A percentile compares a stretch with the other conserved stretches of the same genome.
Conservation (phyloP, 305 asterid genomes). For the Fraxinus albicans region DNA sequence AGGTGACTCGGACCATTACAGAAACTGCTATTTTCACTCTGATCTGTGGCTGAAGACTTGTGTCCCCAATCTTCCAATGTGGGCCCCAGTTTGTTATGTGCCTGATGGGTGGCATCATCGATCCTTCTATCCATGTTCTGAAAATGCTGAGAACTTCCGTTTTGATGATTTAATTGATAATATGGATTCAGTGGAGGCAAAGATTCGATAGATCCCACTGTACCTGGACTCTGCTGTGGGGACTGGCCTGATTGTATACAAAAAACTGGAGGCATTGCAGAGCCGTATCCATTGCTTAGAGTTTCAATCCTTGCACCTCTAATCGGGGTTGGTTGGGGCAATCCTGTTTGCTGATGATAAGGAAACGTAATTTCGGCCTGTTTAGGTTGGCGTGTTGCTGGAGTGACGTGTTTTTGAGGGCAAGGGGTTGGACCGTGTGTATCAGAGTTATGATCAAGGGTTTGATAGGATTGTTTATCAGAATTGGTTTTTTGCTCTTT, state of each 20-base stretch:
- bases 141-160: slow-evolving; percentile 39
- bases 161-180: slow-evolving; percentile 33
- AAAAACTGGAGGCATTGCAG: slow-evolving; percentile 37
- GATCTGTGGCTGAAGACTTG: slow-evolving; percentile 56
- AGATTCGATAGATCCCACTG: slow-evolving; percentile 41
- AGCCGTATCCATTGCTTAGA: slow-evolving; percentile 32
- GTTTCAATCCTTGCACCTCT: slow-evolving; percentile 53
- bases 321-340: slow-evolving; percentile 55
- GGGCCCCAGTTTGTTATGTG: slow-evolving; percentile 36
- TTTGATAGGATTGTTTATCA: slow-evolving; percentile 38
- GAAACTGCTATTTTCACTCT: slow-evolving; percentile 56
- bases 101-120: slow-evolving; percentile 38
- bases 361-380: slow-evolving; percentile 39
- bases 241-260: slow-evolving; percentile 38
- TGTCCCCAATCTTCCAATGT: slow-evolving; percentile 41
- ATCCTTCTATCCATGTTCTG: slow-evolving; percentile 39
- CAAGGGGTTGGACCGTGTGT: slow-evolving; percentile 13
- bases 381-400: slow-evolving; percentile 27
- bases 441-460: slow-evolving; percentile 30
- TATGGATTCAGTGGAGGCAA: slow-evolving; percentile 33
- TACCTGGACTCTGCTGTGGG: slow-evolving; percentile 44
- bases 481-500: slow-evolving; percentile 37
- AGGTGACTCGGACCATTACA: slow-evolving; percentile 43
- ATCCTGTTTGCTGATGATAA: slow-evolving; percentile 38
- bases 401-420: slow-evolving; percentile 18